Base-by-base conservation (phyloP, 106 monocot genomes). In the Acanthochlamys bracteata region DNA sequence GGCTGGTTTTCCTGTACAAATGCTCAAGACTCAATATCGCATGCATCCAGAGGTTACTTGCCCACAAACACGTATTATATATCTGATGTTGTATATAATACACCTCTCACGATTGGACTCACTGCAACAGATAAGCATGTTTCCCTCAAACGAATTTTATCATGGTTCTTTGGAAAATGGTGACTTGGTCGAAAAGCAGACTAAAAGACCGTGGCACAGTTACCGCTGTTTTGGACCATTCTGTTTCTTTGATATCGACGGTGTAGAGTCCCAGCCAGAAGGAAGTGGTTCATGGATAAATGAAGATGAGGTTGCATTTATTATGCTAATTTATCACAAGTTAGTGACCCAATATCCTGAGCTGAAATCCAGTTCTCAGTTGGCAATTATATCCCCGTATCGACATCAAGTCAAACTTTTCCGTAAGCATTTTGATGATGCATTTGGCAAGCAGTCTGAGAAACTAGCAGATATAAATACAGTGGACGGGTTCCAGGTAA, bases 401-500 rank as follows among this genome's bases (percentile, higher is more conserved):
- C 63, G 83, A 15, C 41, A 85, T 60, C 98, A 99, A 73, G 83
- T 99, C 46, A 98, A 89, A 67, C 73, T 85, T 67, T 71, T 98
- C 68, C 67, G 70, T n/a, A 75, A 92, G 43, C 67, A 55, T n/a
- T 92, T 92, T 53, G 58, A 56, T 24, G 69, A 75, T 20, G 77
- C 74, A 25, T 99, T 99, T 71, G 98, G 98, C 1, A 64, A 85
- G 64, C 63, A 71, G n/a, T 83, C 75, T 22, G 64, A 99, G 52
- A 66, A 85, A 69, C 25, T 79, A 15, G 81, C 92, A 25, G 92
- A 99, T 71, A 73, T 99, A 68, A 99, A 92, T 64, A 99, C 98
- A 27, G 83, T 99, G 60, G 98, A 99, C 78, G 98, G 98, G 0
- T 99, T 92, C 79, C 98, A 99, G 87, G 90, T 94, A 66, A 46